Evolutionary conservation across 73 alveolate genomes (phyloP), one percentile per base, ranked within the genome.

Genomic region (Paramecium primaurelia): DNA sequence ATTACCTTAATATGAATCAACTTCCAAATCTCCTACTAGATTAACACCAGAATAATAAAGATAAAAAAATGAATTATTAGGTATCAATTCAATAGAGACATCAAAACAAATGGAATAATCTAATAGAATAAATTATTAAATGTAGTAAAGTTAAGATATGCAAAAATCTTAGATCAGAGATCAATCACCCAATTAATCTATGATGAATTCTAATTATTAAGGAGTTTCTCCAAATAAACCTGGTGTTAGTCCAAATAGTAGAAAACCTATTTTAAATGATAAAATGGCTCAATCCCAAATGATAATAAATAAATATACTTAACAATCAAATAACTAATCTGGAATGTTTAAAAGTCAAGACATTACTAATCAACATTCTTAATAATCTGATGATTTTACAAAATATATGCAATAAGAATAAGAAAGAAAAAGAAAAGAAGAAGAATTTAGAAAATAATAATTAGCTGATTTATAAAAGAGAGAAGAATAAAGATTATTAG

Each of bases 361-460:
- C 18, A 30, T 73, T 2, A 28, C 84, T 73, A 40, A 34, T 37
- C 40, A 73, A n/a, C 40, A 36, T n/a, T 18, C 58, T 2, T 2
- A 34, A 30, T 30, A 73, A 73, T 37, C 58, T n/a, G 71, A 80
- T 25, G 91, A 80, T 28, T 80, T 80, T 25, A 42, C 49, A 20
- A 42, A 80, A 80, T 80, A 80, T 34, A 40, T 40, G 75, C 5
- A 80, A 26, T 26, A 42, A 64, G 77, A 80, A 80, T 42, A 80
- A 22, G 75, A 80, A 45, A 80, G 71, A 42, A 47, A 49, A 80
- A 18, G 32, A 26, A 49, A 80, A 25, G 71, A 80, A 36, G 88
- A 75, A 34, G 88, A 75, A 42, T 75, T 75, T 26, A 75, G 88
- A 38, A 80, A 45, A 80, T 4, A 80, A 80, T 47, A 80, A 47